Evolutionary conservation across 495 filamentous ascomycete species (phyloP), one percentile per base, ranked within the genome.

Genomic region (Xylaria flabelliformis): DNA sequence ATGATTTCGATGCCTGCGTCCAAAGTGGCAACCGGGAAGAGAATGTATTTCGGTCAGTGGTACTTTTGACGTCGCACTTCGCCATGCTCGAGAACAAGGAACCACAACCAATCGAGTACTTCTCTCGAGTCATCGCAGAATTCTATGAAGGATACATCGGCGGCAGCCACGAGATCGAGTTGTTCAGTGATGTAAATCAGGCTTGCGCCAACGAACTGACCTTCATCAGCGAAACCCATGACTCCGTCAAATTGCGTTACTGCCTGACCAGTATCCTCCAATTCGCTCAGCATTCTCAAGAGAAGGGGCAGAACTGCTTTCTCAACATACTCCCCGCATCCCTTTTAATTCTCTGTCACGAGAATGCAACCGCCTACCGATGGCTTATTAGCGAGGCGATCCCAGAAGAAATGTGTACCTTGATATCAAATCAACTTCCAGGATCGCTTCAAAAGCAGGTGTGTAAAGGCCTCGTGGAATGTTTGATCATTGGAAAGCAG

Each of bases 131-230:
- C 67, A 29, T 75, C 64, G 73, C 76, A 26, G 78, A 80, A 64
- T 80, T 74, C 63, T 80, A 64, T 55, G 75, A 80, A 74, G 76
- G 78, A 72, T 78, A 78, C 73, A 79, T 79, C 73, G 75, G 75
- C 75, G 64, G 78, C 70, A 73, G 44, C 63, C 62, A 76, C 55
- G 78, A 80, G 69, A 65, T 71, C 53, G 70, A 74, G 74, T 53
- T 79, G n/a, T 64, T 64, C 61, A 44, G 65, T 32, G 75, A 80
- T 58, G 72, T 44, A 21, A 79, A 71, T 51, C 75, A 79, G 64
- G 78, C 75, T 15, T 80, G 67, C 70, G 78, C 77, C 56, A 72
- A 73, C 61, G 73, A 80, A 67, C 71, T 80, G 44, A 0, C 61
- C 58, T 44, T 71, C 74, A 72, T 75, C 65, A 79, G 76, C 61